Evolutionary conservation across 805 yeast species (phyloP), one percentile per base, ranked within the genome.

Genomic region (Candida oleophila): DNA sequence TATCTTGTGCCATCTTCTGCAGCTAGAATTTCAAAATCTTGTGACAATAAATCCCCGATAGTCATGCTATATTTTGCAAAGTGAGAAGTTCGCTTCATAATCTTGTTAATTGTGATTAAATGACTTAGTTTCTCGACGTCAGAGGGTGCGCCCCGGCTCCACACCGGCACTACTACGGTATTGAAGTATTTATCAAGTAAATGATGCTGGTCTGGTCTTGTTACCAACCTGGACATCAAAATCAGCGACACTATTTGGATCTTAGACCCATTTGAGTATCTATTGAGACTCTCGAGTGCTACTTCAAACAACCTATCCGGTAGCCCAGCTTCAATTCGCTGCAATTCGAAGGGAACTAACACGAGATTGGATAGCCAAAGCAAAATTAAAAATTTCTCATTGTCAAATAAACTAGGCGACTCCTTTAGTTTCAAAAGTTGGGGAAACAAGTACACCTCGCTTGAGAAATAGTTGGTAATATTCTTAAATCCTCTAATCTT

Each of bases 311-410:
- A 54, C 2, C 59, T 44, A 1, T 55, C 51, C 3, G 76, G 55
- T 4, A 77, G 60, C 0, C 62, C 46, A 0, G 57, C 47, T 2
- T 59, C 50, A 14, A 84, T 62, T 0, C 64, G 51, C 1, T 61
- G 64, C 21, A 91, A 66, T 1, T 79, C 74, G 57, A 91, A 90
- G 0, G 98, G 97, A 0, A 83, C 80, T n/a, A 87, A 66, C 0
- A 82, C 76, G 19, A 90, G 65, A 8, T 84, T 80, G 0, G 85
- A 76, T 8, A 89, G 71, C 96, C 96, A 91, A 2, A 86, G 67
- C 7, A 89, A 62, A 37, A 82, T 57, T 9, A 83, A 41, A 47
- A 66, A 69, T 1, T 49, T 44, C 43, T 67, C 70, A 45, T 53
- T 54, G 22, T 60, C 68, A 32, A 50, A 47, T 11, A 48, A 37